phyloP scores from a whole-genome alignment of 331 rosid genomes.

The Spiraea crenata region DNA sequence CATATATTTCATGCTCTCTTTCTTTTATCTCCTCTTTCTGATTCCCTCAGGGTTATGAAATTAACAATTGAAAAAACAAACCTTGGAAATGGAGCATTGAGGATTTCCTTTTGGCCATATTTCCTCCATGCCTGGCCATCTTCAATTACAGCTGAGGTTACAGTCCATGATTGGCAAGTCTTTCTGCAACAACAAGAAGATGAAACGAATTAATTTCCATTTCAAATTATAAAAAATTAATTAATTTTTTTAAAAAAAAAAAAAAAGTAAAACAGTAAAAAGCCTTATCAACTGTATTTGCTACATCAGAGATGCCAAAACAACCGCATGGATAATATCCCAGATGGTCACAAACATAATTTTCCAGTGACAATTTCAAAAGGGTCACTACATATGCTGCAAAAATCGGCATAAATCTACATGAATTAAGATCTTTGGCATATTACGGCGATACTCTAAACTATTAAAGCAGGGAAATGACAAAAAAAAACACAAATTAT shows the following conservation, averaged over 20 bases:
- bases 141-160: constrained; percentile 26
- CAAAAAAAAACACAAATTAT: too few species aligned
- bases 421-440: too few species aligned
- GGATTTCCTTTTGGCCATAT: constrained; percentile 86
- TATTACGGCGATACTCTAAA: too few species aligned
- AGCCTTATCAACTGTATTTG: neutral
- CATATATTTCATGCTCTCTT: too few species aligned
- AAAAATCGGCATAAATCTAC: neutral
- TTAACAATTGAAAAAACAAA: constrained; percentile 8
- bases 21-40: neutral
- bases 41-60: neutral
- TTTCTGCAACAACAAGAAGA: constrained; percentile 46
- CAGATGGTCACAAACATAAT: too few species aligned
- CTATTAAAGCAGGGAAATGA: neutral
- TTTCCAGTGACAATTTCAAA: neutral
- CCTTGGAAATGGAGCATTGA: constrained; percentile 72
- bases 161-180: constrained; percentile 37
- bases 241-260: too few species aligned
- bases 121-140: constrained; percentile 77
- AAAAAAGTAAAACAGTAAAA: neutral
- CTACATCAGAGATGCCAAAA: neutral
- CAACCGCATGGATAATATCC: too few species aligned
- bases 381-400: neutral
- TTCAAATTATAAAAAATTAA: too few species aligned
- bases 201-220: neutral